Evolutionary conservation across 345 rosid genomes (phyloP), one percentile per base, ranked within the genome.

Genomic region (Rhizophora apiculata): DNA sequence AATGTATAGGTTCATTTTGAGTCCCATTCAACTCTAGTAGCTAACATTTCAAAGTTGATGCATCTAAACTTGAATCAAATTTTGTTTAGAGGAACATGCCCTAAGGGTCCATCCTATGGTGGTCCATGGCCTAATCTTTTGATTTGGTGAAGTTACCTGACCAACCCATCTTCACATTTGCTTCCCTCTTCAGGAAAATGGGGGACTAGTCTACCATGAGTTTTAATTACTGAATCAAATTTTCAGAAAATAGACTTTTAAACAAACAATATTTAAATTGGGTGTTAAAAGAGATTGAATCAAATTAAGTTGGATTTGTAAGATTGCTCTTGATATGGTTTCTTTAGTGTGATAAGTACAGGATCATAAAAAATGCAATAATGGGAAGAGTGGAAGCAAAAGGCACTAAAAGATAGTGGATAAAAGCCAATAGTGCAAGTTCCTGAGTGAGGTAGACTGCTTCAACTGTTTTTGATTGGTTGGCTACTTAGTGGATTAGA

Each of bases 401-500:
- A 81, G 72, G 68, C 79, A 81, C 67, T 64, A 34, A 71, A 68
- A 39, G 15, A 15, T 19, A 56, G 72, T 20, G 60, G 64, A 74
- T 68, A 65, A 71, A 61, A 20, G 48, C 71, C 37, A 67, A 60
- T 53, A 65, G 70, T 60, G 68, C 60, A 52, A 74, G 68, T 15
- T 51, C 37, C 67, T 63, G 72, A 70, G 57, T 71, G 68, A 71
- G 52, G 60, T 67, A 15, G 73, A 64, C 27, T 71, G 61, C 70
- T 63, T 72, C 3, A 1, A 48, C 36, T 51, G 11, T 51, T 24
- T 24, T 61, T 67, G 57, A 32, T 53, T 66, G 74, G 72, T 37
- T 64, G 60, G 72, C 72, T 59, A 63, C 24, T 68, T 69, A 73
- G 73, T 72, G 77, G 77, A 72, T 62, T 62, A 68, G 73, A 74